phyloP scores from a whole-genome alignment of 129 eudicot genomes.

The Rutidosis leptorrhynchoides region DNA sequence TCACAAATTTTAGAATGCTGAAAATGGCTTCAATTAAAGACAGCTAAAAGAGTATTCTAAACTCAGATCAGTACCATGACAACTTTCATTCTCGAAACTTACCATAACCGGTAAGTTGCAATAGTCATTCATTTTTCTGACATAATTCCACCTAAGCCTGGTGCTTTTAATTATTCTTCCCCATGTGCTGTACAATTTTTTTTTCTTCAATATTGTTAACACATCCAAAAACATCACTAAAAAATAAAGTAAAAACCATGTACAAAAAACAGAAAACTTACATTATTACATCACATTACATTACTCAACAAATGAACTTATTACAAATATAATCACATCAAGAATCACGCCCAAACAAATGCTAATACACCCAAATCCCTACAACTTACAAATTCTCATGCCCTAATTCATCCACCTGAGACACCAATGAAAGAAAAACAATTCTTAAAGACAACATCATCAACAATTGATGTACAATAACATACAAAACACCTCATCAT shows the following conservation, averaged over 20 bases:
- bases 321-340: not conserved
- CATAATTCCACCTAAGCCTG: not conserved
- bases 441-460: not conserved
- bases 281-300: not conserved
- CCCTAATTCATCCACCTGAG: not conserved
- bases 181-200: not conserved
- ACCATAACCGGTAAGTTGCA: no score
- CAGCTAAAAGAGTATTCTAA: no score
- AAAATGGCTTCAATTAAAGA: no score
- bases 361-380: constrained; percentile 7
- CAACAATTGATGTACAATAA: not conserved
- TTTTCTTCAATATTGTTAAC: not conserved
- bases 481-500: not conserved
- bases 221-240: not conserved
- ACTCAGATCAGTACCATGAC: no score
- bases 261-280: not conserved
- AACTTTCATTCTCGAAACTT: no score
- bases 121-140: no score
- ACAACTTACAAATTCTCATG: not conserved
- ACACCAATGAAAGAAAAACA: not conserved
- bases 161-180: no score
- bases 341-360: constrained; percentile 9
- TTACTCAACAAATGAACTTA: not conserved
- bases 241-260: no score
- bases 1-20: no score